Evolutionary conservation across 768 basidiomycete species (phyloP), one percentile per base, ranked within the genome.

Genomic region (Dioszegia crocea): DNA sequence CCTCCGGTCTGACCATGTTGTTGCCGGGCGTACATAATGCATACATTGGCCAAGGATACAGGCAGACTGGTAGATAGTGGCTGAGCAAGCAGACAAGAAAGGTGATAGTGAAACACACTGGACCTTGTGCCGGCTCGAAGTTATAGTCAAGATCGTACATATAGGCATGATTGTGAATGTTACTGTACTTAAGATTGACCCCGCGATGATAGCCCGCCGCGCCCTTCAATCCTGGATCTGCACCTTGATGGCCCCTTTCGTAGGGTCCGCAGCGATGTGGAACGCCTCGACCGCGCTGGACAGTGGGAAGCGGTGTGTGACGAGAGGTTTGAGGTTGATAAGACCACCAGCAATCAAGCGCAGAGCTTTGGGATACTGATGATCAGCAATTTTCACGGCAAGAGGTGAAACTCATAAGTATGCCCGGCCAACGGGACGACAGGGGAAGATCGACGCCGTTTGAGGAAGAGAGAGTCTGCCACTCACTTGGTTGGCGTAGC

Each of bases 341-440:
- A 77, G 59, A 16, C 75, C 75, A 14, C 66, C 75, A 19, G 70
- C 61, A 27, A 77, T 69, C 3, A 78, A 64, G 24, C 79, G 68
- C 39, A 80, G 74, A 4, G 79, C 79, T 56, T 79, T 79, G 39
- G 79, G 77, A 60, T 78, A 80, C 69, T 79, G 61, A 11, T 29
- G 26, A 17, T 36, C 4, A 29, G 33, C 51, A 14, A 29, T 29
- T 14, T n/a, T n/a, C n/a, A n/a, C n/a, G n/a, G n/a, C n/a, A n/a
- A n/a, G n/a, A n/a, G n/a, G n/a, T n/a, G n/a, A n/a, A n/a, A n/a
- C n/a, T n/a, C n/a, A n/a, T n/a, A n/a, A n/a, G n/a, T n/a, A n/a
- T n/a, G n/a, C n/a, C n/a, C n/a, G n/a, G n/a, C n/a, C n/a, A n/a
- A n/a, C n/a, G n/a, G n/a, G n/a, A n/a, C n/a, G n/a, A n/a, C n/a